Percentiles rank a stretch among this genome's conserved stretches.
Conservation (phyloP, 106 monocot species). For the Platanthera zijinensis region DNA sequence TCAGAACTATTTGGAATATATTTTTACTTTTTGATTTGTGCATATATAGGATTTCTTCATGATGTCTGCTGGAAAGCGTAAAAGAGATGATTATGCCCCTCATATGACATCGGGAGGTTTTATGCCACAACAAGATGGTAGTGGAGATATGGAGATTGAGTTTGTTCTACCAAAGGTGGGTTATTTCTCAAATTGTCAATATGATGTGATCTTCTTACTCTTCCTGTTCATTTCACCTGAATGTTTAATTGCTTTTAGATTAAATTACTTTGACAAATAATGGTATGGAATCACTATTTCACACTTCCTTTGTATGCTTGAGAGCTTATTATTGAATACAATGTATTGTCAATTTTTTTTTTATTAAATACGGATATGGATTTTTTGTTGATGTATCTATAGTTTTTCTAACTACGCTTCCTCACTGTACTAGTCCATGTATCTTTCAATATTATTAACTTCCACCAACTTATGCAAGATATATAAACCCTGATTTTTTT, state of each 20-base stretch:
- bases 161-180: slow-evolving; percentile 42
- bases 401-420: not conserved
- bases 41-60: slow-evolving; percentile 74
- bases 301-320: not conserved
- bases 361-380: not conserved
- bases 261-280: not conserved
- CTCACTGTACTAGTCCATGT: not conserved
- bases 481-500: not conserved
- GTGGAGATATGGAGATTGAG: slow-evolving; percentile 53
- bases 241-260: not conserved
- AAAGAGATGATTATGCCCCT: slow-evolving; percentile 69
- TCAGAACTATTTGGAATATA: not conserved
- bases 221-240: not conserved
- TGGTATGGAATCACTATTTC: not conserved
- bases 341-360: not conserved
- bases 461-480: not conserved
- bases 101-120: slow-evolving; percentile 45
- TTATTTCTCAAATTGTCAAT: not conserved
- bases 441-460: not conserved
- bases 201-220: not conserved
- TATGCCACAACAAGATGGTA: slow-evolving; percentile 95
- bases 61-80: slow-evolving; percentile 71
- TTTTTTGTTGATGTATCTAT: not conserved
- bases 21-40: slow-evolving; percentile 8
- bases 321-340: not conserved